Conservation (phyloP, 2,329 filamentous ascomycete species). For the Phialophora chinensis region DNA sequence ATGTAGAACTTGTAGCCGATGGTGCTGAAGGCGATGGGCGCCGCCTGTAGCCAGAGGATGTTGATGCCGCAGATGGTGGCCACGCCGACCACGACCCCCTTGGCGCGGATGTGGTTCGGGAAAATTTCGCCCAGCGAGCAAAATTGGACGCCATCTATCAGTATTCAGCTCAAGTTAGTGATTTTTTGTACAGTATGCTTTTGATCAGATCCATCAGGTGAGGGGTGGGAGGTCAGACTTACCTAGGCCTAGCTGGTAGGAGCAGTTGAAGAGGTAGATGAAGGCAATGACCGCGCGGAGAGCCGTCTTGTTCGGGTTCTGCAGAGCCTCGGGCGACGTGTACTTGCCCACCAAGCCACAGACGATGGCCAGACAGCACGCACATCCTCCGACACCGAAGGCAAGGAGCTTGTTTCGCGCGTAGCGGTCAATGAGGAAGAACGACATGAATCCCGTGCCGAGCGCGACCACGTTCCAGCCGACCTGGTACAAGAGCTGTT, state of each 20-base stretch:
- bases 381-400: constrained; percentile 26
- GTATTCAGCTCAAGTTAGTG: no score
- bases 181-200: no score
- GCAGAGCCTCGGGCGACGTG: constrained; percentile 9
- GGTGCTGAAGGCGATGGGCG: constrained; percentile 37
- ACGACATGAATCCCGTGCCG: constrained; percentile 21
- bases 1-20: constrained; percentile 44
- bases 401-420: constrained; percentile 25
- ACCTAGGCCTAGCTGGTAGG: constrained; percentile 25
- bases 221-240: no score
- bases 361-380: constrained; percentile 21
- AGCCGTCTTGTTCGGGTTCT: constrained; percentile 39
- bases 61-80: constrained; percentile 27
- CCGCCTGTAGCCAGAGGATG: constrained; percentile 33
- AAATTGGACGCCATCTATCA: constrained; percentile 21
- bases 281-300: constrained; percentile 48
- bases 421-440: constrained; percentile 35
- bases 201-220: no score
- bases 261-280: constrained; percentile 36
- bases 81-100: constrained; percentile 27
- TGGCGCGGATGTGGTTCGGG: constrained; percentile 32
- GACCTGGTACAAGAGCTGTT: constrained; percentile 31
- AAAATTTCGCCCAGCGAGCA: constrained; percentile 29
- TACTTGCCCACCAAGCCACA: constrained; percentile 20
- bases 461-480: constrained; percentile 31